Base-by-base conservation (phyloP, 176 grass and related monocot genomes). In the Coix lacrymajobi region DNA sequence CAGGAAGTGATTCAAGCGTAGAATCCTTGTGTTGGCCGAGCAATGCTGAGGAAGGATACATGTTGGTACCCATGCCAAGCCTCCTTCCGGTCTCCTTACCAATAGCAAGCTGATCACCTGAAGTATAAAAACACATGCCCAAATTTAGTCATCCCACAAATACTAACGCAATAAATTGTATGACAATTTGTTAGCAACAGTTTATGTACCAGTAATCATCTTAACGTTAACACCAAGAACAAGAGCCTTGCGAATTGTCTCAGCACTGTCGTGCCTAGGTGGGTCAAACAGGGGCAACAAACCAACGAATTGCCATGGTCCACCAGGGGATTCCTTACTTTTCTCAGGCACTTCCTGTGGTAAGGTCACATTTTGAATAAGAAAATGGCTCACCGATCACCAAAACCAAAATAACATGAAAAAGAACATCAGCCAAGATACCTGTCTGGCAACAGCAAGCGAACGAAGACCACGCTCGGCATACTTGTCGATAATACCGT, bases 41-140 rank as follows among this genome's bases (percentile, higher is more conserved):
- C 73, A 99, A 75, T 17, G 97, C 60, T 63, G 97, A 99, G 70
- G 97, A 99, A 85, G 97, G 97, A 81, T 99, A 96, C 97, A 99
- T 99, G 91, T 99, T 99, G 52, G 93, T 93, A 41, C 97, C 97
- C 97, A 99, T 99, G 62, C 97, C 97, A 76, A 99, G 97, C 74
- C 97, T 99, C 77, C 97, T 83, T 62, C 97, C 97, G 0, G 97
- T 99, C 84, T 99, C 97, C 83, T 99, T 99, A 22, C 89, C 97
- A 85, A 99, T 99, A 11, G 97, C 94, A 82, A 99, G 93, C 49
- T 99, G 97, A 65, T 99, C 97, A 81, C 97, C 96, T 98, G 85
- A 88, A 80, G 63, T 69, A 84, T 3, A 85, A 85, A 57, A 33
- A 30, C n/a, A 69, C 34, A 63, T 40, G 1, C 15, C 34, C 4